phyloP scores from a whole-genome alignment of 345 rosid species.

The Citrus unshiu region DNA sequence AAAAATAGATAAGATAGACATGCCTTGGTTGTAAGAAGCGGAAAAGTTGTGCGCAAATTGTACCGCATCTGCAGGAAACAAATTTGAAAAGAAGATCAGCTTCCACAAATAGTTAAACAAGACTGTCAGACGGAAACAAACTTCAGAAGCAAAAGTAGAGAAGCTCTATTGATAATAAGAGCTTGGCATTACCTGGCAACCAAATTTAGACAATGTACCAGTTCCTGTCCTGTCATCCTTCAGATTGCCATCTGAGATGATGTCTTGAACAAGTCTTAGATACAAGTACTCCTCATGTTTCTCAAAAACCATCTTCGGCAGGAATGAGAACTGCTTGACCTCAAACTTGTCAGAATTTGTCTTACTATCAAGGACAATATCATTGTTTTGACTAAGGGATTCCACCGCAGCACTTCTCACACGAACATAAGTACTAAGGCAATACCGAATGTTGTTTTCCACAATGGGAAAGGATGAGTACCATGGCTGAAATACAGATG shows the following conservation, averaged over 20 bases:
- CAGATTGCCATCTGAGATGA: conserved; percentile 54
- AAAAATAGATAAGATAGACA: conserved; percentile 9
- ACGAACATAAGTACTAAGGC: conserved; percentile 73
- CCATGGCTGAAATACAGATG: conserved; percentile 80
- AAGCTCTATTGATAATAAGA: not conserved
- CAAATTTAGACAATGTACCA: conserved; percentile 84
- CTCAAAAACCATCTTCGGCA: conserved; percentile 72
- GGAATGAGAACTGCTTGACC: conserved; percentile 52
- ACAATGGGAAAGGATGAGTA: conserved; percentile 64
- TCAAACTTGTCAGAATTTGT: conserved; percentile 45
- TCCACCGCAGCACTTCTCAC: conserved; percentile 48
- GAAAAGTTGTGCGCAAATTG: conserved; percentile 82
- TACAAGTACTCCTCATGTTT: conserved; percentile 76
- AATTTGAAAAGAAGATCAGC: not conserved
- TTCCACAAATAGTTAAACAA: conserved; percentile 1
- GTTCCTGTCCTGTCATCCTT: conserved; percentile 85
- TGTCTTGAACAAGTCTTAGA: conserved; percentile 59
- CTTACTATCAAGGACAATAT: conserved; percentile 23
- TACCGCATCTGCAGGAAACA: conserved; percentile 56
- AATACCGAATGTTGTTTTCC: conserved; percentile 60
- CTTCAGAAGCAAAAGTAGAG: conserved; percentile 6
- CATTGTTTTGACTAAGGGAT: conserved; percentile 28
- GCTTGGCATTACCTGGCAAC: conserved; percentile 57
- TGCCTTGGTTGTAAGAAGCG: conserved; percentile 86
- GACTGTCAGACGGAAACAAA: not conserved